Percentiles rank a stretch among this genome's conserved stretches.
These are phyloP conservation scores for Sporisorium graminicola DNA, from an alignment of 1,284 basidiomycete species.

Conservation along the genomic window DNA sequence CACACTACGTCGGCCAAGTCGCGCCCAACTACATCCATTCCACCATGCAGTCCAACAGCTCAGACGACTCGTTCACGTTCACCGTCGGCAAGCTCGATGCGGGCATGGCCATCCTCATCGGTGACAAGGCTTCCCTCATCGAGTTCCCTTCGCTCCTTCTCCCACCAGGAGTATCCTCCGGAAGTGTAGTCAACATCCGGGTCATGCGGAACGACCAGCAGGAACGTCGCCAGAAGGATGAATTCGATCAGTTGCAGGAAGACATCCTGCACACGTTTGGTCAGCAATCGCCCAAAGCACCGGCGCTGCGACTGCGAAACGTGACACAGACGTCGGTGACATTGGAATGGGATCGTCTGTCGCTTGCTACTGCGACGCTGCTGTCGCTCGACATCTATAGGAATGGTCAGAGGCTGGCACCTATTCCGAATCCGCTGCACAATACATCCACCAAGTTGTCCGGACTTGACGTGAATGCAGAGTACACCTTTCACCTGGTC, in stretches of 20 bases:
- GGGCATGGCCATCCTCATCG: conserved; percentile 69
- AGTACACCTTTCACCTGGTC: conserved; percentile 68
- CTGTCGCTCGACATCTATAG: conserved; percentile 67
- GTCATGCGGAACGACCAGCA: conserved; percentile 64
- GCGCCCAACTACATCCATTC: conserved; percentile 58
- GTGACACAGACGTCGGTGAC: conserved; percentile 68
- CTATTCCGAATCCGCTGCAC: conserved; percentile 65
- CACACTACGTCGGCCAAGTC: conserved; percentile 57
- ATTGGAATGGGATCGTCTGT: conserved; percentile 66
- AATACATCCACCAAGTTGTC: conserved; percentile 67
- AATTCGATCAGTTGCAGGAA: conserved; percentile 66
- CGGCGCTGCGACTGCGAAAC: conserved; percentile 59
- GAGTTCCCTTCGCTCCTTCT: conserved; percentile 69
- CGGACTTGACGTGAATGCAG: conserved; percentile 64
- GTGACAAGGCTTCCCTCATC: conserved; percentile 68
- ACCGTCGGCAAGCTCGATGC: conserved; percentile 69
- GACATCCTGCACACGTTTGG: conserved; percentile 66
- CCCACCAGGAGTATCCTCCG: conserved; percentile 62
- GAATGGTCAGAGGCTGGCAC: conserved; percentile 64
- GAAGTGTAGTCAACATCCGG: conserved; percentile 67
- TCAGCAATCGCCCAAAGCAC: conserved; percentile 57
- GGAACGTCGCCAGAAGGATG: conserved; percentile 58
- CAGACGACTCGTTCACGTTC: conserved; percentile 60
- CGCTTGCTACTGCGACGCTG: conserved; percentile 61
- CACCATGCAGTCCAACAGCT: conserved; percentile 39